Evolutionary conservation across 176 grass and related monocot species (phyloP), one percentile per base, ranked within the genome.

Genomic region (Guadua angustifolia): DNA sequence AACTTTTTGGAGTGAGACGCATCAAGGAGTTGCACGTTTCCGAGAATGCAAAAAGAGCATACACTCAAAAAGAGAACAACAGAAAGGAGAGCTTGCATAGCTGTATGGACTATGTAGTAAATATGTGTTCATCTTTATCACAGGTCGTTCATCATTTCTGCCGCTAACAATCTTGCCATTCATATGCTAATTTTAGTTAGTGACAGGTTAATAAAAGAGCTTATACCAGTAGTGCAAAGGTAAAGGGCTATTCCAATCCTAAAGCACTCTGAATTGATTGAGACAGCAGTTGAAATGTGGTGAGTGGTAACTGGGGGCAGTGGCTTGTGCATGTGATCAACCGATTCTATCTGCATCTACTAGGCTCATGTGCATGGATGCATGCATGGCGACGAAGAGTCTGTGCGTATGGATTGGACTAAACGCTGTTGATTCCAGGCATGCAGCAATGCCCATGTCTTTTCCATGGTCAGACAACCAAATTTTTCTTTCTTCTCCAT

Each of bases 401-500:
- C 1, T 66, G 26, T 55, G 57, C 12, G 19, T 52, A 17, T 2
- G 69, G 68, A 21, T 77, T 67, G 73, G 61, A 57, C 46, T 14
- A 29, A 66, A 76, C 46, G 63, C 36, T 45, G 62, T 29, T 13
- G 62, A 68, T 84, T 63, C 14, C 18, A 24, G 56, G 22, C 18
- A 50, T 25, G 53, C 67, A 62, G 69, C 46, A 43, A 7, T 70
- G 39, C 26, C 1, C 32, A 17, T 26, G 40, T 75, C 24, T 47
- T 56, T 35, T 24, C 46, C 46, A 22, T 57, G 46, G 57, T 16
- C 39, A 78, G 45, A 73, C 58, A 53, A 12, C 43, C 21, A 56
- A 42, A 18, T 51, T 29, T 79, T 36, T 24, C 24, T 35, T 59
- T 60, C 17, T 64, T 86, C 73, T 56, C 35, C 36, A 81, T 60